phyloP scores from a whole-genome alignment of 352 stramenopile species.

The Vaucheria bursata region DNA sequence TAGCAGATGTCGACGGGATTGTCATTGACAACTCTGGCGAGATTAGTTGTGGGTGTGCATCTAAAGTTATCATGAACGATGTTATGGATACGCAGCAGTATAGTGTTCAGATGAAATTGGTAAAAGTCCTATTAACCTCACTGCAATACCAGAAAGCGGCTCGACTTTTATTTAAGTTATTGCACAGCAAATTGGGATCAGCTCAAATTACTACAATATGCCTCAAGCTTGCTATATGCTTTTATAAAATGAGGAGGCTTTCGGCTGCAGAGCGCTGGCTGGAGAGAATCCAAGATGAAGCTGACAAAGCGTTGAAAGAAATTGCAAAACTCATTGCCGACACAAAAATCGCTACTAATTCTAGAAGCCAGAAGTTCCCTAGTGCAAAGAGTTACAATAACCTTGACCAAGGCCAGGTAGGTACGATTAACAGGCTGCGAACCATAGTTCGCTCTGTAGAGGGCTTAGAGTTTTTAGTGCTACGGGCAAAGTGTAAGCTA shows the following conservation, averaged over 20 bases:
- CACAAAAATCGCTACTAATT: neutral
- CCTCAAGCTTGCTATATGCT: constrained; percentile 26
- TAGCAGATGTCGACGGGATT: no score
- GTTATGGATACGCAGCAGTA: constrained; percentile 46
- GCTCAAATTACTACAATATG: constrained; percentile 26
- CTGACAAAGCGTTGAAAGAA: constrained; percentile 28
- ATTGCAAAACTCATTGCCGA: neutral
- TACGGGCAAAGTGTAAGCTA: constrained; percentile 35
- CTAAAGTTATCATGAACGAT: no score
- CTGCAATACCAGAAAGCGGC: constrained; percentile 33
- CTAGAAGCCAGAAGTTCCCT: neutral
- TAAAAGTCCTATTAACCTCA: constrained; percentile 36
- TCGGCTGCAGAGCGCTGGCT: constrained; percentile 26
- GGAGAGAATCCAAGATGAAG: constrained; percentile 31
- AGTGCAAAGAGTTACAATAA: neutral
- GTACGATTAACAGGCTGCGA: neutral
- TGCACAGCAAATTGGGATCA: constrained; percentile 35
- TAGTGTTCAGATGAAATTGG: constrained; percentile 43
- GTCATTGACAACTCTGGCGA: no score
- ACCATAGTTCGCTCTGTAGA: constrained; percentile 35
- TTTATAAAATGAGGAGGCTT: constrained; percentile 36
- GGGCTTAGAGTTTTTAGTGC: constrained; percentile 43
- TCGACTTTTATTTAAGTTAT: constrained; percentile 33
- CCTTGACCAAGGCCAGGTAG: neutral
- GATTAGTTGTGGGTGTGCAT: no score